Conservation (phyloP, 768 basidiomycete genomes). For the Lactarius deliciosus region DNA sequence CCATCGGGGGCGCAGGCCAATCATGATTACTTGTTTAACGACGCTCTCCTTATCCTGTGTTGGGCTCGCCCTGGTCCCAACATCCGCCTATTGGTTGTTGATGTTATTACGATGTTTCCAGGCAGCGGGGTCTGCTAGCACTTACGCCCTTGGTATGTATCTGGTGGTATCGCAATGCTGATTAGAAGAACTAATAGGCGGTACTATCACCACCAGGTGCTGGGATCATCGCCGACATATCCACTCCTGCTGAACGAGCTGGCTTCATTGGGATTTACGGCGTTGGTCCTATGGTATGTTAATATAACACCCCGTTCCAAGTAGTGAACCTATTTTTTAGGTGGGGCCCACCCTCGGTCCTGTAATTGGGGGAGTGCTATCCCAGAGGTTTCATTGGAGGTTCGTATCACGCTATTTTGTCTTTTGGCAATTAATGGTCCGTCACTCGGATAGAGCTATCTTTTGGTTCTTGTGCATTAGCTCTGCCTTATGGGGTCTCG, state of each 20-base stretch:
- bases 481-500: slow-evolving; percentile 37
- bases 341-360: slow-evolving; percentile 42
- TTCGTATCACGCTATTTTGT: slow-evolving; percentile 11
- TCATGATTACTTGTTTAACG: slow-evolving; percentile 60
- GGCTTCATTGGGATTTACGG: slow-evolving; percentile 68
- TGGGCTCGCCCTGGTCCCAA: slow-evolving; percentile 54
- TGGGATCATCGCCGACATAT: slow-evolving; percentile 78
- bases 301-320: not conserved
- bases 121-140: slow-evolving; percentile 76
- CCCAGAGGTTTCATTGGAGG: slow-evolving; percentile 37
- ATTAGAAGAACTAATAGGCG: not conserved
- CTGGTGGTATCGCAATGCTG: not conserved
- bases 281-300: slow-evolving; percentile 61
- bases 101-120: slow-evolving; percentile 80
- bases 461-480: slow-evolving; percentile 46
- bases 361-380: slow-evolving; percentile 49
- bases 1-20: slow-evolving; percentile 59
- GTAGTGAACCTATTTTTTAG: slow-evolving; percentile 22
- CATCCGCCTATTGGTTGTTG: slow-evolving; percentile 70
- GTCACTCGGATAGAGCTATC: slow-evolving; percentile 36
- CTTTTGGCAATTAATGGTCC: not conserved
- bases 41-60: slow-evolving; percentile 67
- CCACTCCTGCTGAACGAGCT: slow-evolving; percentile 69
- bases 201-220: slow-evolving; percentile 44
- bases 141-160: slow-evolving; percentile 63